These are phyloP conservation scores for Erucastrum elatum DNA, from an alignment of 345 rosid species.

Conservation along the genomic window DNA sequence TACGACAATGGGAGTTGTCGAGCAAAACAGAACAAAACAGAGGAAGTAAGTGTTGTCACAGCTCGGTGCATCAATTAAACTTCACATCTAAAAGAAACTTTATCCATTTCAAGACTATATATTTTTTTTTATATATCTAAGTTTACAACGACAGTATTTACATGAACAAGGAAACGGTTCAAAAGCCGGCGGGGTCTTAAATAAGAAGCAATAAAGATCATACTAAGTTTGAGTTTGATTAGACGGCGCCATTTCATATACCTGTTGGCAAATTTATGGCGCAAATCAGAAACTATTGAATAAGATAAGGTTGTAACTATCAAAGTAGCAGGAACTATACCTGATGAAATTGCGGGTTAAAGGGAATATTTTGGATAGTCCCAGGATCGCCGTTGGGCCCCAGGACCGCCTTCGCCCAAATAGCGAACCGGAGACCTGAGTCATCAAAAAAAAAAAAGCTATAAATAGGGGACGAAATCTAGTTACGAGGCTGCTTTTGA, in stretches of 20 bases:
- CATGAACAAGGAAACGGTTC: neutral
- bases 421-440: no score
- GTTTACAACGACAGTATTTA: neutral
- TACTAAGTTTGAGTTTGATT: slow-evolving; percentile 5
- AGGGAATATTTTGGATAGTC: neutral
- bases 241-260: neutral
- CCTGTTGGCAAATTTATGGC: neutral
- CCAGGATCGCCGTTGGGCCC: no score
- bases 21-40: neutral
- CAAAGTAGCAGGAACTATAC: slow-evolving; percentile 5
- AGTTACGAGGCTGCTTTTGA: slow-evolving; percentile 1
- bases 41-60: slow-evolving; percentile 9
- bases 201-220: slow-evolving; percentile 3
- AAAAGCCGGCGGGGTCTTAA: neutral
- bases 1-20: neutral
- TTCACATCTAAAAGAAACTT: neutral
- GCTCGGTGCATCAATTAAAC: neutral
- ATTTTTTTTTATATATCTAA: neutral
- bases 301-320: neutral
- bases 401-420: no score
- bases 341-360: slow-evolving; percentile 13
- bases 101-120: neutral
- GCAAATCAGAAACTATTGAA: neutral
- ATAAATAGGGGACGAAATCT: neutral
- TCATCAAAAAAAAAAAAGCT: neutral